Conservation (phyloP, 2,329 filamentous ascomycete species). For the Trichoderma harzianum region DNA sequence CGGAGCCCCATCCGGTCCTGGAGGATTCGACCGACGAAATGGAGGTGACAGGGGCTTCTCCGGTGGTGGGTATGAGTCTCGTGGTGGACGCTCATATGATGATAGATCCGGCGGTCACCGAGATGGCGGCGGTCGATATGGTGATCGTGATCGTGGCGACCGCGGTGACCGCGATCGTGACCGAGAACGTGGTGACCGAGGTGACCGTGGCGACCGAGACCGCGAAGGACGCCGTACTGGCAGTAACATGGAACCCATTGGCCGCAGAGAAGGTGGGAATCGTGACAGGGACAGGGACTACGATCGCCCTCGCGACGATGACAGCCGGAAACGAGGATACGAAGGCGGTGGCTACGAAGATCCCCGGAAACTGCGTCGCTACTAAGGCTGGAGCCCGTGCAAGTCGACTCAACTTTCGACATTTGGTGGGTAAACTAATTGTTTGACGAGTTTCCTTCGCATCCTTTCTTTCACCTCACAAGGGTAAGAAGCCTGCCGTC, state of each 20-base stretch:
- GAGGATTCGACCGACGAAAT: slow-evolving; percentile 47
- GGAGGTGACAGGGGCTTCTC: slow-evolving; percentile 39
- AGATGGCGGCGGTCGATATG: slow-evolving; percentile 41
- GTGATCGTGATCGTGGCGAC: slow-evolving; percentile 43
- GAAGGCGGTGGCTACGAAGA: slow-evolving; percentile 82
- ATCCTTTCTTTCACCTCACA: slow-evolving; percentile 13
- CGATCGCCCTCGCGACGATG: slow-evolving; percentile 57
- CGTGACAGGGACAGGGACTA: slow-evolving; percentile 43
- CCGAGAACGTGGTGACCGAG: slow-evolving; percentile 31
- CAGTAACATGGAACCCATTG: slow-evolving; percentile 81
- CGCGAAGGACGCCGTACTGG: slow-evolving; percentile 52
- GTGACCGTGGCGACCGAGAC: slow-evolving; percentile 19
- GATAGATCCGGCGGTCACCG: slow-evolving; percentile 55
- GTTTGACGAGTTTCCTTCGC: slow-evolving; percentile 10
- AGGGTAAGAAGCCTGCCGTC: slow-evolving; percentile 17
- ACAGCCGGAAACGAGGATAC: slow-evolving; percentile 65
- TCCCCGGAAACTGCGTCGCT: slow-evolving; percentile 62
- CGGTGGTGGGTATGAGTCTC: slow-evolving; percentile 54
- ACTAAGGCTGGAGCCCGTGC: slow-evolving; percentile 39
- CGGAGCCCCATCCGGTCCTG: slow-evolving; percentile 60
- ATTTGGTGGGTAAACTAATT: slow-evolving; percentile 15
- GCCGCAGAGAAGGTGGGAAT: slow-evolving; percentile 60
- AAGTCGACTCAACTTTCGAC: slow-evolving; percentile 1
- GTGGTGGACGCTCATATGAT: slow-evolving; percentile 58
- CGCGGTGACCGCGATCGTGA: slow-evolving; percentile 43